Conservation (phyloP, 2,329 filamentous ascomycete genomes). For the Raffaelea deltoideospora region DNA sequence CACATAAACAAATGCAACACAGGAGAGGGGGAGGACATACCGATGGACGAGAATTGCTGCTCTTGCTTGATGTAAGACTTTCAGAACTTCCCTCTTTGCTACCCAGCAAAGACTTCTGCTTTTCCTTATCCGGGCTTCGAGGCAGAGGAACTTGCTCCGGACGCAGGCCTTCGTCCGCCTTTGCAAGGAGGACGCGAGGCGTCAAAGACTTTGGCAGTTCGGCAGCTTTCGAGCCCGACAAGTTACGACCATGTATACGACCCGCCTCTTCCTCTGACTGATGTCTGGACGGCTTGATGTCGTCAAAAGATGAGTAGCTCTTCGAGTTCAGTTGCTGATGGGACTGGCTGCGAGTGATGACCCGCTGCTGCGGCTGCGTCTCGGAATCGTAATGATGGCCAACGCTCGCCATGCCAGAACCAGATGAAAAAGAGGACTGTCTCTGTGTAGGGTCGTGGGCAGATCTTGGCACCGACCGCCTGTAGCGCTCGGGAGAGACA, state of each 20-base stretch:
- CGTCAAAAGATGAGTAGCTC: constrained; percentile 44
- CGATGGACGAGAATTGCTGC: constrained; percentile 44
- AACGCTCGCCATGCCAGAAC: constrained; percentile 37
- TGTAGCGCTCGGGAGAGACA: constrained; percentile 68
- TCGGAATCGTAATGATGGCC: constrained; percentile 27
- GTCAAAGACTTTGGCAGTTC: constrained; percentile 24
- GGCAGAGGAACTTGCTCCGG: constrained; percentile 11
- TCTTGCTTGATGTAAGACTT: constrained; percentile 43
- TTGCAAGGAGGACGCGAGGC: constrained; percentile 20
- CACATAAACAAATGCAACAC: too few relatives aligned
- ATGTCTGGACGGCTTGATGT: constrained; percentile 47
- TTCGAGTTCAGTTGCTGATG: constrained; percentile 7
- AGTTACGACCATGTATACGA: constrained; percentile 67
- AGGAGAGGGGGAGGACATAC: too few relatives aligned
- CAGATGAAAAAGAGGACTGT: constrained; percentile 22
- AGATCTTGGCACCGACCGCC: constrained; percentile 34
- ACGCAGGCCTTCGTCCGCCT: constrained; percentile 16
- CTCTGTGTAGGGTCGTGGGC: constrained; percentile 16
- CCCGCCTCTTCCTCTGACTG: constrained; percentile 51
- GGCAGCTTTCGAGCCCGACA: constrained; percentile 47
- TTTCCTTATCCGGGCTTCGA: constrained; percentile 21
- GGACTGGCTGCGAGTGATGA: constrained; percentile 18
- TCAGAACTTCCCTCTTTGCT: constrained; percentile 46
- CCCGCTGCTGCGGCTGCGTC: constrained; percentile 28
- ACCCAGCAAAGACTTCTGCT: constrained; percentile 20